Conservation (phyloP, 2,329 filamentous ascomycete species). For the Neophaeococcomyces mojaviensis region DNA sequence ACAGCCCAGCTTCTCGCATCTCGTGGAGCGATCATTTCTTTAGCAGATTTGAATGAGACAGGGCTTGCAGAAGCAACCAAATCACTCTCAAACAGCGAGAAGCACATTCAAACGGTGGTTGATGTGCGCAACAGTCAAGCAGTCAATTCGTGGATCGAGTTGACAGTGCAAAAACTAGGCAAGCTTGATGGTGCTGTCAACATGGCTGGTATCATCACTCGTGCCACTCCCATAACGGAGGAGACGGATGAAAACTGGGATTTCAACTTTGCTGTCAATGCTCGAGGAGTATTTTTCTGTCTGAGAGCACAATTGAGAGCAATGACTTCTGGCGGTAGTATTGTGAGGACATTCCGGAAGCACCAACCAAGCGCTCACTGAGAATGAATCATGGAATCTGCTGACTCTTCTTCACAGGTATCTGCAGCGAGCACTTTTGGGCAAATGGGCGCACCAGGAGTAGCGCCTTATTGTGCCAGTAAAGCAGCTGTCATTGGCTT, state of each 20-base stretch:
- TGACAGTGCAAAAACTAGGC: conserved; percentile 18
- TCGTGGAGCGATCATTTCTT: conserved; percentile 40
- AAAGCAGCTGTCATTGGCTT: conserved; percentile 40
- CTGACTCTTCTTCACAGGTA: conserved; percentile 5
- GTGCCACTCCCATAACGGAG: conserved; percentile 25
- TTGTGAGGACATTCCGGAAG: conserved; percentile 5
- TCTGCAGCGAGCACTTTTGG: conserved; percentile 20
- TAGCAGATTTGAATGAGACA: conserved; percentile 40
- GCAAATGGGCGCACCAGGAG: conserved; percentile 28
- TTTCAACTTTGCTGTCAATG: conserved; percentile 37
- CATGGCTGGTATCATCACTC: conserved; percentile 22
- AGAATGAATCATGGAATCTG: too few species aligned
- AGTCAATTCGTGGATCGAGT: conserved; percentile 15
- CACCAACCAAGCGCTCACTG: not conserved
- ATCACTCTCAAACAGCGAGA: conserved; percentile 1
- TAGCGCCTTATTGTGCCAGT: conserved; percentile 35
- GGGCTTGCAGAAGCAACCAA: conserved; percentile 29
- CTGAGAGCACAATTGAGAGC: conserved; percentile 42
- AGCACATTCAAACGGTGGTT: conserved; percentile 11
- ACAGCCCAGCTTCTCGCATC: conserved; percentile 39
- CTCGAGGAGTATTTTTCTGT: conserved; percentile 44
- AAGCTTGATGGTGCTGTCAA: conserved; percentile 21
- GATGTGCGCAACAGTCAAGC: conserved; percentile 11
- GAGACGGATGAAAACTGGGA: conserved; percentile 38
- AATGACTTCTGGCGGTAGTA: conserved; percentile 24